Evolutionary conservation across 768 basidiomycete genomes (phyloP).

Genomic region (Lactarius sp.): DNA sequence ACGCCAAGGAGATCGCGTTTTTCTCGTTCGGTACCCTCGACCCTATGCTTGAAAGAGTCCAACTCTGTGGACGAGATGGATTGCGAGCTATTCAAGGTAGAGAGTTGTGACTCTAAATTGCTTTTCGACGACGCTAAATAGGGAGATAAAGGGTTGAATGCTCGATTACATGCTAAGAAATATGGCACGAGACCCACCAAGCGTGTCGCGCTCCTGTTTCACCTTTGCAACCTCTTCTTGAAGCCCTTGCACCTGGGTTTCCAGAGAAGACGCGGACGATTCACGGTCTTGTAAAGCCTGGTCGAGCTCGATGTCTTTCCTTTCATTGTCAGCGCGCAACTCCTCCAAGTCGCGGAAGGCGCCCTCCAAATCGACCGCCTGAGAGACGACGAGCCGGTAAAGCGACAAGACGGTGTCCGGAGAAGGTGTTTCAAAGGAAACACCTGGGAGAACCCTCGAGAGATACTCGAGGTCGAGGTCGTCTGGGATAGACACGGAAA

Average conservation of each 20-base stretch:
- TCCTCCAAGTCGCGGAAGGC: constrained; percentile 65
- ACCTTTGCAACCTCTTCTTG: constrained; percentile 52
- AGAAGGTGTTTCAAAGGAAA: constrained; percentile 49
- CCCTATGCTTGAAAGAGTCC: constrained; percentile 50
- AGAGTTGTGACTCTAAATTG: constrained; percentile 51
- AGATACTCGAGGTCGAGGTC: constrained; percentile 65
- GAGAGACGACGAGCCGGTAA: constrained; percentile 57
- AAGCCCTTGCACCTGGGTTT: constrained; percentile 44
- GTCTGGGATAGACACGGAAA: constrained; percentile 49
- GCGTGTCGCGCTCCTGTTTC: constrained; percentile 59
- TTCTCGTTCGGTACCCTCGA: constrained; percentile 80
- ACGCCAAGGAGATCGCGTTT: constrained; percentile 85
- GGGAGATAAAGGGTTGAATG: constrained; percentile 21
- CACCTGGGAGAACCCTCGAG: constrained; percentile 55
- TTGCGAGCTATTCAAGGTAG: constrained; percentile 52
- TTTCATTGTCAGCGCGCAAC: constrained; percentile 57
- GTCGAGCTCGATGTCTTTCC: constrained; percentile 79
- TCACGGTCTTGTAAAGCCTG: constrained; percentile 80
- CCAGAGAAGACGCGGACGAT: constrained; percentile 51
- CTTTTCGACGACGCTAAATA: constrained; percentile 42
- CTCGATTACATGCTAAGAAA: constrained; percentile 8
- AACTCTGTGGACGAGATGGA: constrained; percentile 59
- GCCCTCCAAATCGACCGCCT: constrained; percentile 51
- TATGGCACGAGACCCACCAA: constrained; percentile 44
- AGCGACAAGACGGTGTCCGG: constrained; percentile 56